A percentile compares a stretch with the other conserved stretches of the same genome.
phyloP scores from a whole-genome alignment of 2,329 filamentous ascomycete genomes.

The Polytolypa hystricis region DNA sequence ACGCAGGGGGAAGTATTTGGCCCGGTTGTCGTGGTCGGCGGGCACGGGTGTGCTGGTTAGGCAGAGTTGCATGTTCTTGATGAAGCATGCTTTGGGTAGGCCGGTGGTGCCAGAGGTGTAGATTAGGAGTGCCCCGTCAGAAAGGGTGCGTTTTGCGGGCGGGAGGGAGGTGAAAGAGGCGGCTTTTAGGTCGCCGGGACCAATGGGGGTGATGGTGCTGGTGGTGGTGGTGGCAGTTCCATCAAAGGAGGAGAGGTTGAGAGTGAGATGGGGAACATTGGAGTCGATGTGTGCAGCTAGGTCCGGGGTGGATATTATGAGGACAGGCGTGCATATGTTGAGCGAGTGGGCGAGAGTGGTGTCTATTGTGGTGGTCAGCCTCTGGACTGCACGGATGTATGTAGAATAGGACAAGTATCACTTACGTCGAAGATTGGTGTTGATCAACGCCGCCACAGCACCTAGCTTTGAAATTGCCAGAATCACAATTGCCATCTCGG shows the following conservation, averaged over 20 bases:
- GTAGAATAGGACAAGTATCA: neutral
- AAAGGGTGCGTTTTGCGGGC: constrained; percentile 1
- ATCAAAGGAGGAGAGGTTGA: constrained; percentile 32
- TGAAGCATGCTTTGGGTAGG: constrained; percentile 16
- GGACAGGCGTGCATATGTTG: constrained; percentile 29
- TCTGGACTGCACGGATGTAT: neutral
- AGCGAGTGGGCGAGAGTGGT: constrained; percentile 37
- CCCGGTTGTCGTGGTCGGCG: constrained; percentile 25
- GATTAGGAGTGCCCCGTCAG: constrained; percentile 1
- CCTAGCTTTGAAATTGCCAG: constrained; percentile 38
- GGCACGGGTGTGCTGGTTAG: constrained; percentile 27
- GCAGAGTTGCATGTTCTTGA: constrained; percentile 23
- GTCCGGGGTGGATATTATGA: constrained; percentile 36
- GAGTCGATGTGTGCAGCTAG: constrained; percentile 25
- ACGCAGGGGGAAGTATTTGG: constrained; percentile 35
- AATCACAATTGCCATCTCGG: constrained; percentile 37
- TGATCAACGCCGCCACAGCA: constrained; percentile 36
- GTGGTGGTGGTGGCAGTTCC: neutral
- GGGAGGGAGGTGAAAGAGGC: neutral
- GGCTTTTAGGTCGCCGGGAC: neutral
- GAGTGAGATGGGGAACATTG: constrained; percentile 25
- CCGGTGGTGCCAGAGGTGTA: constrained; percentile 10
- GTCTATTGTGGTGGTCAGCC: constrained; percentile 17
- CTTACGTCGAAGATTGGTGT: constrained; percentile 37
- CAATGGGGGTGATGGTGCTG: neutral